Evolutionary conservation across 2,329 filamentous ascomycete species (phyloP), one percentile per base, ranked within the genome.

Genomic region (Fusarium tanahbumbuense): DNA sequence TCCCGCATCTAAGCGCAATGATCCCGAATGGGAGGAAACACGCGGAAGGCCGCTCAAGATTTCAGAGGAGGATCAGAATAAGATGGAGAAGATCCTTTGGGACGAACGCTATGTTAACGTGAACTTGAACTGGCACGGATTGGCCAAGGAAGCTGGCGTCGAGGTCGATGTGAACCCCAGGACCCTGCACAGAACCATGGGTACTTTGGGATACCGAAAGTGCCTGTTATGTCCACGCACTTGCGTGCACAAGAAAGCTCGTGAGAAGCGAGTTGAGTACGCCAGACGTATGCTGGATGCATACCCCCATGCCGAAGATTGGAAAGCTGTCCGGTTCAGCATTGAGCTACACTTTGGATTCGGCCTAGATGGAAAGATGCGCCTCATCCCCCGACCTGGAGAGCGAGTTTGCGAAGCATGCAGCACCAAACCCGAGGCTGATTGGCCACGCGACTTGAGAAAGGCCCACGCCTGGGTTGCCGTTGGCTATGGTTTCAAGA

Each of bases 1-100:
- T 22, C 75, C 77, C 12, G 71, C 77, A 10, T 76, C 77, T 37
- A 76, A 77, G 69, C 75, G 78, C 37, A 77, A 79, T 52, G 78
- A 81, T 53, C 79, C 79, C 5, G 79, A 78, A 64, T 81, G 79
- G 78, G 78, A 80, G 56, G 79, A 81, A 67, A 80, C 78, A 54
- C 76, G 79, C 15, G 79, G 79, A 6, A 74, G 79, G 41, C 79
- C 79, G 5, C 72, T 67, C 54, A 81, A 81, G 59, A 73, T 81
- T 47, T 75, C 75, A 1, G 77, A 79, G 11, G 75, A 73, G 7
- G 79, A 80, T 53, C 77, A 79, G 71, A 70, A 67, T 41, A 79
- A 76, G 73, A 80, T 81, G 79, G 79, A 81, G 73, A 54, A 44
- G 28, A 74, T 81, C 41, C 70, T 81, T n/a, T 81, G 79, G 79